Base-by-base conservation (phyloP, 2,329 filamentous ascomycete species). In the Fusarium annulatum region DNA sequence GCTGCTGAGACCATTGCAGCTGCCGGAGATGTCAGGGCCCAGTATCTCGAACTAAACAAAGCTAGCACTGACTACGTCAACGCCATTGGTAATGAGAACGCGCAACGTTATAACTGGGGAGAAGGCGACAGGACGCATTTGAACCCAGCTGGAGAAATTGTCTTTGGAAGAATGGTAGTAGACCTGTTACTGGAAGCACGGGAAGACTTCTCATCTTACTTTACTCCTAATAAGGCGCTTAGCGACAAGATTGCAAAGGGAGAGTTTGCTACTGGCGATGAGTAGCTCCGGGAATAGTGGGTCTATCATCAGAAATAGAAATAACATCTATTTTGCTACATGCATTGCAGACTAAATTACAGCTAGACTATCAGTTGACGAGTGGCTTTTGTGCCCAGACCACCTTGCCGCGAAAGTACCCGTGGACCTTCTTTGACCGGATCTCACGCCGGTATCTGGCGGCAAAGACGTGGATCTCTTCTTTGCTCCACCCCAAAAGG, bases 241-340 rank as follows among this genome's bases (percentile, higher is more conserved):
- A 69, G 64, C 12, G 64, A 68, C 2, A 69, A 68, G 48, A 68
- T 68, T 34, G 39, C 41, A 2, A 68, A 49, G 2, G 56, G 64
- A 2, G 65, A 68, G 12, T 68, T 63, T 19, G 65, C 65, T 2
- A 68, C 48, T 5, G 65, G 65, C 1, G 46, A 48, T 1, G 65
- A 67, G 12, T 62, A 51, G 9, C 3, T 12, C 2, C 1, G 5
- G 18, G 3, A 28, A 3, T 3, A 21, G n/a, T 3, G 9, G 9
- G 2, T 9, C 5, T 7, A 28, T n/a, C 0, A 5, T 33, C 18
- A 15, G n/a, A 1, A 21, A 36, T 34, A 10, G 12, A 11, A 26
- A n/a, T 3, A 9, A 9, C 3, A 53, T 39, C 0, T 21, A 12
- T 12, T 12, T 16, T 12, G 4, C 23, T 9, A 28, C 23, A 9